These are phyloP conservation scores for Lactarius deliciosus DNA, from an alignment of 768 basidiomycete genomes.

Conservation along the genomic window DNA sequence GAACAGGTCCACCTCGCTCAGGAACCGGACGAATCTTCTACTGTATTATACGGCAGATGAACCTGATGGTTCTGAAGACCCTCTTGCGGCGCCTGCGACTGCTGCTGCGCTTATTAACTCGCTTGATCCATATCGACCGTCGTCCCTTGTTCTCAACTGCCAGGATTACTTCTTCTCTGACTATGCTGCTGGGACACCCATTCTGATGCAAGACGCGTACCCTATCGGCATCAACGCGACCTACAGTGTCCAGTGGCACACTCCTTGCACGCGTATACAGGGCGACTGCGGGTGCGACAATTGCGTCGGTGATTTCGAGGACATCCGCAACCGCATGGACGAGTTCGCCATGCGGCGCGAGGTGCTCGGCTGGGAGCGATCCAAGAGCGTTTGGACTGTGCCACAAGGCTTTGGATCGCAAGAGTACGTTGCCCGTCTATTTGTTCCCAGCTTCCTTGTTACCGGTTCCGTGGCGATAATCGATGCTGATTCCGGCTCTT, in stretches of 20 bases:
- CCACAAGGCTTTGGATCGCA: constrained; percentile 72
- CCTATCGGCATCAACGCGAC: constrained; percentile 58
- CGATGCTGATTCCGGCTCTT: not conserved
- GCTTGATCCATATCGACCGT: constrained; percentile 58
- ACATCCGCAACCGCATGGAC: constrained; percentile 67
- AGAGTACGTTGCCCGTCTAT: constrained; percentile 31
- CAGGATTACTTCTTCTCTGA: constrained; percentile 59
- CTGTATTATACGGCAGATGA: constrained; percentile 77
- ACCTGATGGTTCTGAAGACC: constrained; percentile 66
- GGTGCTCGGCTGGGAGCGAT: constrained; percentile 65
- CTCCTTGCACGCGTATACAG: constrained; percentile 59
- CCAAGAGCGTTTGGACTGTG: constrained; percentile 74
- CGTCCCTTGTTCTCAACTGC: constrained; percentile 56
- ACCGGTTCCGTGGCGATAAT: not conserved
- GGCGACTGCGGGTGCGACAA: constrained; percentile 76
- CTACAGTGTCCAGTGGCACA: constrained; percentile 59
- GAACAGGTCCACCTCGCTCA: constrained; percentile 67
- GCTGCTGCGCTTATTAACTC: constrained; percentile 49
- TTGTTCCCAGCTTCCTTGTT: no score
- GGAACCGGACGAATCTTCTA: constrained; percentile 64
- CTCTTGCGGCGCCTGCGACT: constrained; percentile 53
- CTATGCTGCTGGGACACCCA: constrained; percentile 63
- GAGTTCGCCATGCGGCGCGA: constrained; percentile 59
- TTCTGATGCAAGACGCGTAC: constrained; percentile 70
- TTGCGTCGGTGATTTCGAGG: constrained; percentile 66